Evolutionary conservation across 140 eudicot species (phyloP), one percentile per base, ranked within the genome.

Genomic region (Stevia rebaudiana): DNA sequence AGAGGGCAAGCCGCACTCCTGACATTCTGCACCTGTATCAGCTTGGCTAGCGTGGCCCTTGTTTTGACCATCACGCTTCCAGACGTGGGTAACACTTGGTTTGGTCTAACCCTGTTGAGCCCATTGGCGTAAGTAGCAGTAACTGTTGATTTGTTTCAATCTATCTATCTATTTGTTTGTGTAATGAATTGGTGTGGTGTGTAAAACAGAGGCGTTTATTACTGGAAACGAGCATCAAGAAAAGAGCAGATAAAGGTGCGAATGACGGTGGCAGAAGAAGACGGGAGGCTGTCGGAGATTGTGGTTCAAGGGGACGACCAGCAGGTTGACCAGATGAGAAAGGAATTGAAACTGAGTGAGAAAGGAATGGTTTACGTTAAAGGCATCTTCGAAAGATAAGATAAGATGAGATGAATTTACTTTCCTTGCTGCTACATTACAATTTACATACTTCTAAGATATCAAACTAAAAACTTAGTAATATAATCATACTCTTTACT

Each of bases 361-460:
- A 90, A 90, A 56, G 95, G 91, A 73, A 90, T 90, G 98, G 90
- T 90, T n/a, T 87, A 90, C 49, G 95, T 90, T 22, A 90, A 90
- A 78, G 98, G 98, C 69, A 23, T 90, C 6, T 84, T 90, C 3
- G 95, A 90, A 78, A 78, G 94, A 78, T 78, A 80, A 80, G 62
- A 18, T 3, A 19, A n/a, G n/a, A n/a, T n/a, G n/a, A n/a, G n/a
- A n/a, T n/a, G n/a, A n/a, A n/a, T n/a, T n/a, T n/a, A n/a, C n/a
- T n/a, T n/a, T n/a, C n/a, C n/a, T n/a, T n/a, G n/a, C n/a, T n/a
- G n/a, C n/a, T n/a, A n/a, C n/a, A n/a, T n/a, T n/a, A n/a, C n/a
- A n/a, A n/a, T n/a, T n/a, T n/a, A n/a, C n/a, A n/a, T n/a, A n/a
- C n/a, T n/a, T n/a, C n/a, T n/a, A n/a, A n/a, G n/a, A n/a, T n/a